Evolutionary conservation across 306 rosid species (phyloP), one percentile per base, ranked within the genome.

Genomic region (Trichosanthes cucumerina): DNA sequence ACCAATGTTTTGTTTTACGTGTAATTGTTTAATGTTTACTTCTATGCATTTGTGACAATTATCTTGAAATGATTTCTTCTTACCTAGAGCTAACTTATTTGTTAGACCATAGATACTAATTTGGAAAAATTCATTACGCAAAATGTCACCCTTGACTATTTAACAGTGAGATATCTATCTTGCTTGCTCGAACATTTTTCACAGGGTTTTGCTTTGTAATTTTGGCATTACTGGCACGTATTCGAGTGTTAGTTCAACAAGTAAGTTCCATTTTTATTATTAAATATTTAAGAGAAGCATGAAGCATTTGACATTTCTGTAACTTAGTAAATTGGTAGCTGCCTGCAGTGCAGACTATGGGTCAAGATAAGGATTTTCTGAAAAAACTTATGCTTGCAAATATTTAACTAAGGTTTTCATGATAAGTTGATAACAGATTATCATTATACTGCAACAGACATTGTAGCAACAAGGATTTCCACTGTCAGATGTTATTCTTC

Each of bases 161-260:
- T 80, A 44, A 79, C 62, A 89, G 98, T 14, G 93, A 88, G 91
- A 70, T 89, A 84, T 92, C 97, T 76, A 83, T 81, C 54, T 81
- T 94, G 88, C 91, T 92, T 68, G 98, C 97, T 54, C 91, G 28
- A 78, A 82, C 93, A 0, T 92, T 92, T 83, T 94, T 94, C 80
- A 86, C 85, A 90, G 91, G 91, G 77, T 89, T 92, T 80, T 89
- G 92, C 81, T 63, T 89, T 79, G 84, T 87, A 54, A 63, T 90
- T 68, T 86, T 94, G 89, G 95, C 95, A n/a, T 39, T 90, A 84
- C 93, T 94, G 12, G 96, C 96, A 0, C 91, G 95, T 28, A 89
- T 94, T 70, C 88, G 93, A 31, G 96, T 89, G 80, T 80, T 92
- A 81, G 86, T 88, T 85, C 98, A 94, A 79, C 98, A 92, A 83